These are phyloP conservation scores for Heliamphora exappendiculata DNA, from an alignment of 148 eudicot species.

Conservation along the genomic window DNA sequence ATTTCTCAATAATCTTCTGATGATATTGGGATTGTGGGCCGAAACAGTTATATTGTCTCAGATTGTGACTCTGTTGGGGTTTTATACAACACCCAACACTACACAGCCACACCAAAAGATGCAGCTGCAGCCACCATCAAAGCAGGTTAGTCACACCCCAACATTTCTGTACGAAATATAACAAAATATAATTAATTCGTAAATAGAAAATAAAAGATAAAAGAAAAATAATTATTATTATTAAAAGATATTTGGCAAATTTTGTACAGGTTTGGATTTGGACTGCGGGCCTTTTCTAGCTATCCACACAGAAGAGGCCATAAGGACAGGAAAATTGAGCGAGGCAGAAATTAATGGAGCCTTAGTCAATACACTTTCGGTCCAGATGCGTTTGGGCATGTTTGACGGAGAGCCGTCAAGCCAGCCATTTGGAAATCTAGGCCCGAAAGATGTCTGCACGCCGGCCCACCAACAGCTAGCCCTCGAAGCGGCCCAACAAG, in stretches of 20 bases:
- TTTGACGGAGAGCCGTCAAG: slow-evolving; percentile 68
- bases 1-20: neutral
- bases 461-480: slow-evolving; percentile 69
- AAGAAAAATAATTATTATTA: neutral
- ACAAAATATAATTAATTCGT: neutral
- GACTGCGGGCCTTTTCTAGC: slow-evolving; percentile 95
- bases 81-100: slow-evolving; percentile 68
- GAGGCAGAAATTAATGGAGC: slow-evolving; percentile 73
- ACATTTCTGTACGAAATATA: neutral
- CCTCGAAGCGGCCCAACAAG: slow-evolving; percentile 85
- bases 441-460: slow-evolving; percentile 62
- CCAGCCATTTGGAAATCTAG: slow-evolving; percentile 57
- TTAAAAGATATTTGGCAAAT: neutral
- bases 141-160: slow-evolving; percentile 48
- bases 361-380: slow-evolving; percentile 46
- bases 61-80: slow-evolving; percentile 92
- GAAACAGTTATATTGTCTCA: slow-evolving; percentile 81
- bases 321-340: slow-evolving; percentile 39
- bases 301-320: slow-evolving; percentile 57
- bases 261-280: slow-evolving; percentile 64
- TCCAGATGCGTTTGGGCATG: slow-evolving; percentile 93
- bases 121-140: slow-evolving; percentile 81
- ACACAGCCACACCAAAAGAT: slow-evolving; percentile 73
- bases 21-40: slow-evolving; percentile 16
- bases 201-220: neutral